These are phyloP conservation scores for Pyrrhoderma lamaoense DNA, from an alignment of 1,284 basidiomycete genomes.

Conservation along the genomic window DNA sequence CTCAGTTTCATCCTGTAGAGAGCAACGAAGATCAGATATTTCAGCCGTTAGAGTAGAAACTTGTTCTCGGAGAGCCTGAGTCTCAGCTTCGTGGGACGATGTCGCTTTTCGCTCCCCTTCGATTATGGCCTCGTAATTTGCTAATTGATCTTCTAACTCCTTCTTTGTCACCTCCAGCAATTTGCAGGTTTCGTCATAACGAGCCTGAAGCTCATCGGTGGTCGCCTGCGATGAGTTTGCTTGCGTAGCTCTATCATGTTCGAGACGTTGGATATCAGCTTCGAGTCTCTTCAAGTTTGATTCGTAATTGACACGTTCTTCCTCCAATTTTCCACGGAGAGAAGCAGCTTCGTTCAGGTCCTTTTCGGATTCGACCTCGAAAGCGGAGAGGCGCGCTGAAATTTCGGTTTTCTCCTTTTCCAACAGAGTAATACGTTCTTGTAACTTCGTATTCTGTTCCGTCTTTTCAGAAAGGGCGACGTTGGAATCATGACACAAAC, in stretches of 20 bases:
- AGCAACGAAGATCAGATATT: constrained; percentile 12
- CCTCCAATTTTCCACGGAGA: constrained; percentile 9
- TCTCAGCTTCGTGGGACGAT: constrained; percentile 5
- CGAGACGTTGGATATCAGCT: constrained; percentile 22
- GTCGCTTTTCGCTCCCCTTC: constrained; percentile 1
- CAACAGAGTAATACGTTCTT: constrained; percentile 1
- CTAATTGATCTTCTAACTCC: constrained; percentile 11
- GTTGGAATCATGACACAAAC: not conserved
- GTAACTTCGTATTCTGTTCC: not conserved
- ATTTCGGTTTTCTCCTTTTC: constrained; percentile 11
- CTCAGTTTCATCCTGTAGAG: constrained; percentile 24
- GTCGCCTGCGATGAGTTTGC: not conserved
- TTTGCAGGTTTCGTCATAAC: constrained; percentile 3
- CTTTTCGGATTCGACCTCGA: constrained; percentile 7
- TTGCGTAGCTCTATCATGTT: constrained; percentile 4
- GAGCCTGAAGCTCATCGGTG: constrained; percentile 5
- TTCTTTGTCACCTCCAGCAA: constrained; percentile 3
- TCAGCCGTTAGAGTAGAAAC: constrained; percentile 10
- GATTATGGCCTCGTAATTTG: constrained; percentile 3
- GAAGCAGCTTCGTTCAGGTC: constrained; percentile 1
- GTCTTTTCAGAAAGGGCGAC: not conserved
- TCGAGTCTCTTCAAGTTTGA: constrained; percentile 20
- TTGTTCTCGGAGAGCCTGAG: constrained; percentile 22
- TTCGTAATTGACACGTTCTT: constrained; percentile 5
- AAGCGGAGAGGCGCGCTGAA: constrained; percentile 3